A percentile compares a stretch with the other conserved stretches of the same genome.
Evolutionary conservation across 768 basidiomycete genomes (phyloP).

Genomic region (Boletus vinaceobasis): DNA sequence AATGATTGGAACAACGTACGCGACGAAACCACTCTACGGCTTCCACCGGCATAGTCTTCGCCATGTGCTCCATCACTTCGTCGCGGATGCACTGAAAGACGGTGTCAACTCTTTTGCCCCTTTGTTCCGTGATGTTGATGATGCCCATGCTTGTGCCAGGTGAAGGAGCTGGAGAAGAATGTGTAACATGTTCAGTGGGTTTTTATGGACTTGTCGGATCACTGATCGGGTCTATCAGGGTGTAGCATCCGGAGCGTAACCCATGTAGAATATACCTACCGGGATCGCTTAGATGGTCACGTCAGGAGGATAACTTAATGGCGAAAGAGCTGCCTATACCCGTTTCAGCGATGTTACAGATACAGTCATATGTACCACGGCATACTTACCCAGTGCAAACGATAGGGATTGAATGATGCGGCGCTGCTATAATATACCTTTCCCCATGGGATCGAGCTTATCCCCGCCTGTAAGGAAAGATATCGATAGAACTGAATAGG

Average conservation of each 20-base stretch:
- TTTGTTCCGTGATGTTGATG: background rate
- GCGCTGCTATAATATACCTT: background rate
- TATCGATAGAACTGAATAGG: background rate
- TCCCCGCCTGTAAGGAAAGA: background rate
- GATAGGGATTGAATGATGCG: background rate
- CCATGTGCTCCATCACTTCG: background rate
- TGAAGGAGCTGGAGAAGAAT: background rate
- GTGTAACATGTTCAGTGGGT: background rate
- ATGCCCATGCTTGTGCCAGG: background rate
- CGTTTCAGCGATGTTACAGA: background rate
- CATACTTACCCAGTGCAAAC: background rate
- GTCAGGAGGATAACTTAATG: background rate
- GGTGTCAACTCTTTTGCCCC: background rate
- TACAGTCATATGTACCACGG: background rate
- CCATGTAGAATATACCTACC: too few relatives aligned
- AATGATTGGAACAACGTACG: background rate
- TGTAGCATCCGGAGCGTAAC: background rate
- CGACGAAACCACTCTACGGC: background rate
- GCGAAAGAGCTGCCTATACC: background rate
- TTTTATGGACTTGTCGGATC: background rate
- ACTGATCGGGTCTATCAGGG: background rate
- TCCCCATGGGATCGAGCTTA: background rate
- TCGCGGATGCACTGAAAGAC: background rate
- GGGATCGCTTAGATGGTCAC: background rate
- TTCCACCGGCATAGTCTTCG: background rate